Base-by-base conservation (phyloP, 2,329 filamentous ascomycete species). In the Dactylellina cionopaga region DNA sequence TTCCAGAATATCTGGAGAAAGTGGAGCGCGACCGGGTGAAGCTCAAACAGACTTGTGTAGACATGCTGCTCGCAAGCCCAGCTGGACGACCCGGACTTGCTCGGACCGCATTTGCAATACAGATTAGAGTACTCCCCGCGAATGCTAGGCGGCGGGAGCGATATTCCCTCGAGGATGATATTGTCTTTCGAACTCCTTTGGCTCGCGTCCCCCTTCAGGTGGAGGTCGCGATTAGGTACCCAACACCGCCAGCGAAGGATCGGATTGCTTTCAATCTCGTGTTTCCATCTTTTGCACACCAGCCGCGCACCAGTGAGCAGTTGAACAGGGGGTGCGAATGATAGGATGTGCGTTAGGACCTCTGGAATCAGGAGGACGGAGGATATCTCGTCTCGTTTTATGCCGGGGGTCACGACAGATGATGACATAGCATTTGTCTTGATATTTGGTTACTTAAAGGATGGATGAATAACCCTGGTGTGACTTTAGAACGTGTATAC, bases 281-380 rank as follows among this genome's bases (percentile, higher is more conserved):
- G 41, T 44, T 66, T 66, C 62, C 62, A 66, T 17, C 51, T 22
- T 22, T 27, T 58, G 43, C 51, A 58, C 7, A 66, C 62, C 27
- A 66, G 43, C 13, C 62, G 51, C 2, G 52, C 41, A 7, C 49
- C 33, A 2, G 62, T 59, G 43, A 58, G 41, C 6, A 66, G 62
- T 9, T 51, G 49, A 5, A 66, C 62, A 5, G 62, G 43, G 5
- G 62, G 62, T 17, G 59, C 44, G 51, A 58, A 52, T 9, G 43
- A 66, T 31, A 66, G 62, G 19, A 66, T 66, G 19, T 58, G 62
- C 13, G 39, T 56, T 1, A 66, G 52, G 6, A 66, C 59, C 25
- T 66, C 62, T 41, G 62, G 62, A 58, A 66, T 51, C 15, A 41
- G 51, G 51, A 66, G 43, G 62, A 59, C 44, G 43, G n/a, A n/a